A percentile compares a stretch with the other conserved stretches of the same genome.
Evolutionary conservation across 345 rosid genomes (phyloP).

Genomic region (Rubroshorea leprosula): DNA sequence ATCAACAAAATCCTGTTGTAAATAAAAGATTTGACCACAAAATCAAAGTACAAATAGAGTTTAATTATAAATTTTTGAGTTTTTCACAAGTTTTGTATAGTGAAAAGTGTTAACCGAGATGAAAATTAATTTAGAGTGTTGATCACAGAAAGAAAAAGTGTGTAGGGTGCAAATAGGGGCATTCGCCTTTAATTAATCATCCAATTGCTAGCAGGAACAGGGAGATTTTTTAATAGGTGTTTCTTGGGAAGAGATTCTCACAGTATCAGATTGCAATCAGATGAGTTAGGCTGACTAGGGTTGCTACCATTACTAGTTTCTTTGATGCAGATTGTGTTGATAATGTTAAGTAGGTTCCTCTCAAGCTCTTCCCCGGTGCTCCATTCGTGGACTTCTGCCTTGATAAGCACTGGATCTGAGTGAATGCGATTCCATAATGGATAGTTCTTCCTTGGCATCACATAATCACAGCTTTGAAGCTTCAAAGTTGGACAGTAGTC

Average conservation of each 20-base stretch:
- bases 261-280: slow-evolving; percentile 3
- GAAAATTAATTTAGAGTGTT: too few relatives aligned
- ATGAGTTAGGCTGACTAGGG: slow-evolving; percentile 14
- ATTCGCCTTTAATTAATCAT: too few relatives aligned
- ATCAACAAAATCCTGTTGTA: too few relatives aligned
- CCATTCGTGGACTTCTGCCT: slow-evolving; percentile 74
- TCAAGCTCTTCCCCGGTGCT: slow-evolving; percentile 53
- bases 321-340: slow-evolving; percentile 27
- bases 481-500: slow-evolving; percentile 70
- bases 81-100: too few relatives aligned
- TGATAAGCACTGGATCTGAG: slow-evolving; percentile 35
- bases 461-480: slow-evolving; percentile 51
- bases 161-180: too few relatives aligned
- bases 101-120: too few relatives aligned
- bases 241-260: slow-evolving; percentile 8
- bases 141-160: too few relatives aligned
- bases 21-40: too few relatives aligned
- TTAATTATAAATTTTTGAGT: too few relatives aligned
- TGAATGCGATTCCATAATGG: slow-evolving; percentile 52
- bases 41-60: too few relatives aligned
- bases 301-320: not conserved
- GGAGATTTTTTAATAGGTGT: slow-evolving; percentile 3
- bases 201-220: not conserved
- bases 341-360: slow-evolving; percentile 36
- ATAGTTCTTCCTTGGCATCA: slow-evolving; percentile 71